phyloP scores from a whole-genome alignment of 768 basidiomycete genomes.

The Gymnopilus dilepis region DNA sequence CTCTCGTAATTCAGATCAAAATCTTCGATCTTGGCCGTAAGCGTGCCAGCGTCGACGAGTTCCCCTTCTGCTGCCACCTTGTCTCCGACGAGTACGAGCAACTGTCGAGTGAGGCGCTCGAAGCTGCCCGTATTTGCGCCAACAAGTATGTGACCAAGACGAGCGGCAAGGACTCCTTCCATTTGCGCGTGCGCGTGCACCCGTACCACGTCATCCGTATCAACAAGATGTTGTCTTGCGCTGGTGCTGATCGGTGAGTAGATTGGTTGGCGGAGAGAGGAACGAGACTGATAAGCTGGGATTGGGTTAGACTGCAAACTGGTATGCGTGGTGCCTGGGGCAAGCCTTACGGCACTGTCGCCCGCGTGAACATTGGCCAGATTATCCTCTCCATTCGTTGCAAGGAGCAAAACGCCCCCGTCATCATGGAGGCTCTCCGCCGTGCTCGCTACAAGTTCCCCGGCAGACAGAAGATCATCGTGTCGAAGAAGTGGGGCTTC shows the following conservation, averaged over 20 bases:
- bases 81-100: conserved; percentile 99
- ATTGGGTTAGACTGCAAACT: conserved; percentile 74
- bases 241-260: conserved; percentile 93
- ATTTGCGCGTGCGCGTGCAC: conserved; percentile 94
- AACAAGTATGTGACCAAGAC: conserved; percentile 99
- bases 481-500: conserved; percentile 99
- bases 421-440: conserved; percentile 96
- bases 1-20: conserved; percentile 67
- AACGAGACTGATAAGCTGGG: background rate
- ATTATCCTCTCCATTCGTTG: conserved; percentile 87
- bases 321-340: conserved; percentile 99
- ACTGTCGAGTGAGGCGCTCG: conserved; percentile 92
- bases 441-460: conserved; percentile 99
- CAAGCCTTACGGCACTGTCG: conserved; percentile 95
- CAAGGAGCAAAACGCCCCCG: conserved; percentile 85
- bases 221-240: conserved; percentile 99
- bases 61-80: conserved; percentile 95
- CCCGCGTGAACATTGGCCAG: conserved; percentile 97
- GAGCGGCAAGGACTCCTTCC: conserved; percentile 98
- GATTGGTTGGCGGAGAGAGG: background rate
- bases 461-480: conserved; percentile 96
- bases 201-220: conserved; percentile 99
- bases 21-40: conserved; percentile 97
- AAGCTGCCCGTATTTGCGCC: conserved; percentile 98
- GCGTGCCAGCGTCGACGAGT: conserved; percentile 95